Percentiles rank a stretch among this genome's conserved stretches.
Evolutionary conservation across 331 rosid species (phyloP).

Genomic region (Rosa hybrid): DNA sequence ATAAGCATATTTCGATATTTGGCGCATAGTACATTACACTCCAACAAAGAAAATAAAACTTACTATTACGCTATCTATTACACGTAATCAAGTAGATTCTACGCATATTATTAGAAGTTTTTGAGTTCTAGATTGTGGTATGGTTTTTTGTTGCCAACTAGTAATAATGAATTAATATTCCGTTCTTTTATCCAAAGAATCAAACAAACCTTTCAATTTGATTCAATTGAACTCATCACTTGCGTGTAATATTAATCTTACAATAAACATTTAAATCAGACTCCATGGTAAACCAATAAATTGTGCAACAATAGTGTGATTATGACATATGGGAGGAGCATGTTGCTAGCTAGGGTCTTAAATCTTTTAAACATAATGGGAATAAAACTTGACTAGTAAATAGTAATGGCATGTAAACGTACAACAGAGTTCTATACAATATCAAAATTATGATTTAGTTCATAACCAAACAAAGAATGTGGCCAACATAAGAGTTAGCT

Average conservation of each 20-base stretch:
- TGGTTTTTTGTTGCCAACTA: not conserved
- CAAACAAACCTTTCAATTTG: not conserved
- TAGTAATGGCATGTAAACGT: not conserved
- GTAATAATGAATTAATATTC: not conserved
- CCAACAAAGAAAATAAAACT: too few relatives aligned
- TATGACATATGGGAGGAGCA: not conserved
- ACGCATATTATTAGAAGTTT: too few relatives aligned
- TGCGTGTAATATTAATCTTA: not conserved
- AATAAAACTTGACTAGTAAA: not conserved
- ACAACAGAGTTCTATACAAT: not conserved
- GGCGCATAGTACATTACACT: too few relatives aligned
- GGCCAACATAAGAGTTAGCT: not conserved
- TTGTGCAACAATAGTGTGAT: not conserved
- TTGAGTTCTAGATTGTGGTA: not conserved
- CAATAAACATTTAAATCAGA: not conserved
- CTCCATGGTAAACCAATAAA: not conserved
- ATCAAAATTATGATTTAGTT: not conserved
- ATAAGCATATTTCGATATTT: too few relatives aligned
- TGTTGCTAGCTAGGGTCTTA: too few relatives aligned
- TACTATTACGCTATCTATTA: too few relatives aligned
- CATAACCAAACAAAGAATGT: not conserved
- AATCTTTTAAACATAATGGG: not conserved
- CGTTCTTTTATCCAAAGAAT: not conserved
- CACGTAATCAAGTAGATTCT: too few relatives aligned
- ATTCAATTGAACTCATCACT: not conserved